Conservation (phyloP, 805 yeast species). For the Hemisphaericaspora nanyangensis region DNA sequence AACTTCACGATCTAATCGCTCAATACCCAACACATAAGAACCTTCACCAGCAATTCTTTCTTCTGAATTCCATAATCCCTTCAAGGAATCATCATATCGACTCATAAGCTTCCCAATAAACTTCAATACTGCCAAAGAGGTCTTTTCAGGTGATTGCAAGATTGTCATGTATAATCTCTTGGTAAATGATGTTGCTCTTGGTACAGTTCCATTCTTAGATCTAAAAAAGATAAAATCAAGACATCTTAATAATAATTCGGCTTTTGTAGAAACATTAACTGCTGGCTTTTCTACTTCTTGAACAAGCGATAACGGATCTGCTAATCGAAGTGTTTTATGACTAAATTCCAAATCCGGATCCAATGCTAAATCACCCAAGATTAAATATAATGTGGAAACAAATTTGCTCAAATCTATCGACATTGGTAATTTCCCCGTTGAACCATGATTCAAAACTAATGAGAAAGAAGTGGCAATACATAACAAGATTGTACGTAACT, state of each 20-base stretch:
- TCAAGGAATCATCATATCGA: conserved; percentile 63
- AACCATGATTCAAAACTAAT: conserved; percentile 66
- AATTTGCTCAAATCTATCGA: conserved; percentile 71
- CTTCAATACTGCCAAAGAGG: conserved; percentile 71
- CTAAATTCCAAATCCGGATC: conserved; percentile 86
- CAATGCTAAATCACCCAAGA: conserved; percentile 63
- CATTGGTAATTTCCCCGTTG: conserved; percentile 58
- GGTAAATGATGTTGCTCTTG: conserved; percentile 75
- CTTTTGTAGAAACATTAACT: conserved; percentile 83
- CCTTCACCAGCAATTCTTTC: conserved; percentile 84
- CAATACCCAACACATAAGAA: conserved; percentile 52
- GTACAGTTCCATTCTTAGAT: conserved; percentile 60
- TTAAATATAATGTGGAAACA: conserved; percentile 66
- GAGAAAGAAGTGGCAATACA: conserved; percentile 91
- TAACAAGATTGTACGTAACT: conserved; percentile 69
- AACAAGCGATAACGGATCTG: conserved; percentile 60
- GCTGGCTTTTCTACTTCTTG: conserved; percentile 52
- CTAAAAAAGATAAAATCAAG: conserved; percentile 80
- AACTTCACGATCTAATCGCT: conserved; percentile 30
- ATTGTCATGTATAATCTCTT: conserved; percentile 69
- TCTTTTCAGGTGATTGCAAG: conserved; percentile 82
- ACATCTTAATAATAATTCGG: conserved; percentile 75
- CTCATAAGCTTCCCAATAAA: conserved; percentile 73
- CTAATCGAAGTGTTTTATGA: conserved; percentile 72
- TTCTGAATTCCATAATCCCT: conserved; percentile 79